These are phyloP conservation scores for Carpinus viminea DNA, from an alignment of 306 rosid genomes.

Conservation along the genomic window DNA sequence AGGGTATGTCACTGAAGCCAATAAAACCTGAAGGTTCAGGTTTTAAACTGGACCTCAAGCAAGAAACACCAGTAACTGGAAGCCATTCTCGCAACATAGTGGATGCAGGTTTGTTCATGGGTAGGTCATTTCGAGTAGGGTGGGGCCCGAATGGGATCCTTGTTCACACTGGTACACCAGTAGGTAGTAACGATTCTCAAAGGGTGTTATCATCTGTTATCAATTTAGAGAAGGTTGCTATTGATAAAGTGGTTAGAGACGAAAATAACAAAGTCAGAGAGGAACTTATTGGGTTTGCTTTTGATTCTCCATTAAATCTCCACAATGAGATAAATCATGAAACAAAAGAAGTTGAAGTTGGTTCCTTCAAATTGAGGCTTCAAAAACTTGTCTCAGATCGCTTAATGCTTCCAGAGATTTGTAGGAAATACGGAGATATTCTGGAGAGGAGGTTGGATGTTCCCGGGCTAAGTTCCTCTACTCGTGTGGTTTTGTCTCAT, in stretches of 20 bases:
- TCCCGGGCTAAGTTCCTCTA: constrained; percentile 63
- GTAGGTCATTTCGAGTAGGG: constrained; percentile 92
- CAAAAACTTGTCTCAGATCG: constrained; percentile 70
- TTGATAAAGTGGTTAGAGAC: constrained; percentile 83
- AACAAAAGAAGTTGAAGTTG: constrained; percentile 60
- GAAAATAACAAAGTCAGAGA: constrained; percentile 67
- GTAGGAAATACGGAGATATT: constrained; percentile 72
- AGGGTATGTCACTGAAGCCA: constrained; percentile 54
- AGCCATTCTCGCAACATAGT: constrained; percentile 65
- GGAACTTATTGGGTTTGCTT: constrained; percentile 68
- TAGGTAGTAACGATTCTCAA: constrained; percentile 52
- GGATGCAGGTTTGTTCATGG: constrained; percentile 98
- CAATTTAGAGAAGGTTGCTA: constrained; percentile 83
- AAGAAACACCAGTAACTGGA: constrained; percentile 66
- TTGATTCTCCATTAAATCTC: constrained; percentile 70
- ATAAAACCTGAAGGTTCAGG: constrained; percentile 79
- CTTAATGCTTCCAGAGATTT: constrained; percentile 65
- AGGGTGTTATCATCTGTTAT: constrained; percentile 70
- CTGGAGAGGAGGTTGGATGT: constrained; percentile 78
- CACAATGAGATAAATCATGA: constrained; percentile 73
- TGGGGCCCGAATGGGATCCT: constrained; percentile 99
- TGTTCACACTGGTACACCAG: constrained; percentile 74
- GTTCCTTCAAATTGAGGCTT: constrained; percentile 67
- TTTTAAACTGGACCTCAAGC: constrained; percentile 70
- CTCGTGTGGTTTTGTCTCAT: constrained; percentile 66